Percentiles rank a stretch among this genome's conserved stretches.
phyloP scores from a whole-genome alignment of 169 alveolate genomes.

The Plasmodium vivax region DNA sequence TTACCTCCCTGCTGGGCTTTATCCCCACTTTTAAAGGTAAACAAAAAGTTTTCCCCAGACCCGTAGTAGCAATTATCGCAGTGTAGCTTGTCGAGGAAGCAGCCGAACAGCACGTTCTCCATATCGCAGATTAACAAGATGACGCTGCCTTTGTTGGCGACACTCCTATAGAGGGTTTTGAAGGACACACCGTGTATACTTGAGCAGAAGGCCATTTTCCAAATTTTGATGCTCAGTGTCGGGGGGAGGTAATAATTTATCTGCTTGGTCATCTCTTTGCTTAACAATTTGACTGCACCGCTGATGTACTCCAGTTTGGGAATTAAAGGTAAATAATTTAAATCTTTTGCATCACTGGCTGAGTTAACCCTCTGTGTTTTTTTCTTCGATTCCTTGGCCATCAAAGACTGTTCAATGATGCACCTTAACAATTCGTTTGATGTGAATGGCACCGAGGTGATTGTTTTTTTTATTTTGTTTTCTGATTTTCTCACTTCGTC shows the following conservation, averaged over 20 bases:
- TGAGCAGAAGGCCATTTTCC: conserved; percentile 82
- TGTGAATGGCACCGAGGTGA: conserved; percentile 71
- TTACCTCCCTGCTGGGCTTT: background rate
- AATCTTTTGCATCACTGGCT: conserved; percentile 29
- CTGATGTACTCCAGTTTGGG: conserved; percentile 56
- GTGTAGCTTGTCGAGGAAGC: conserved; percentile 84
- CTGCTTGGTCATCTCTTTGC: conserved; percentile 78
- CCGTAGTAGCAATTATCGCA: conserved; percentile 86
- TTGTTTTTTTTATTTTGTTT: conserved; percentile 64
- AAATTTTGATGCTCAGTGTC: conserved; percentile 81
- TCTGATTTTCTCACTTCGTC: conserved; percentile 61
- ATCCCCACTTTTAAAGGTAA: conserved; percentile 76
- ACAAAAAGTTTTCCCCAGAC: conserved; percentile 89
- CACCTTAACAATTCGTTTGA: conserved; percentile 62
- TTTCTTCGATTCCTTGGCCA: conserved; percentile 7
- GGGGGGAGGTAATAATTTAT: conserved; percentile 82
- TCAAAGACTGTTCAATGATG: conserved; percentile 54
- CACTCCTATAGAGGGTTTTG: conserved; percentile 86
- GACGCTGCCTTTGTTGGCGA: conserved; percentile 84
- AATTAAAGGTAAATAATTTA: conserved; percentile 13
- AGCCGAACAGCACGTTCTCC: conserved; percentile 88
- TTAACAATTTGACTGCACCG: conserved; percentile 73
- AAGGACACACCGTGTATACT: conserved; percentile 82
- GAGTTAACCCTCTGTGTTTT: background rate
- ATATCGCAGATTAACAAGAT: conserved; percentile 86